Evolutionary conservation across 441 rosid species (phyloP), one percentile per base, ranked within the genome.

Genomic region (Euphorbia schlechtendalii): DNA sequence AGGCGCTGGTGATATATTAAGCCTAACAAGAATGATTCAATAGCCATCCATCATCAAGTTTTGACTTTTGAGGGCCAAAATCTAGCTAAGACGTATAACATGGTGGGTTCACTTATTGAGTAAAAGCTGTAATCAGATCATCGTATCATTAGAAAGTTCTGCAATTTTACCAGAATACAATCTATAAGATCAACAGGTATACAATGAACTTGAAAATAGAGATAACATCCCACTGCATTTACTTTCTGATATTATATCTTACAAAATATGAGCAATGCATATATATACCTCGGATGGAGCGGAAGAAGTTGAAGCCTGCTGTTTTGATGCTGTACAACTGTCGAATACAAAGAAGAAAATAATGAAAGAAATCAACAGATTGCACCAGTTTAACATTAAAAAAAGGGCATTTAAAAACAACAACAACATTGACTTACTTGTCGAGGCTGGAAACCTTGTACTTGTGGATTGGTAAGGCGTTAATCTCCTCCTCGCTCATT

Each of bases 401-500:
- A 34, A 34, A 5, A 34, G 6, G 40, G 22, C 18, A 56, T 22
- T 8, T 65, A 36, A 56, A 38, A 58, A 18, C 5, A n/a, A 43
- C 18, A 41, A 49, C 56, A 30, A 49, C n/a, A n/a, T n/a, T 2
- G 62, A 69, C 84, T 71, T 71, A 89, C 96, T 75, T 83, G 63
- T 82, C 85, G 62, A 78, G 71, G 63, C 76, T 64, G 59, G 87
- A 57, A 40, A 69, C 79, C 82, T 84, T 86, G 64, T 85, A 85
- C 75, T 86, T 84, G 78, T 86, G 96, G 65, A 91, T 84, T 34
- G 97, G 97, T 51, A 88, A 87, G 43, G 86, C 88, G 70, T 86
- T 85, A 60, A 91, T 91, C 82, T 87, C 95, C 78, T 84, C 96
- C 61, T 89, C 95, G 5, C 78, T 92, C 98, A 89, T 89, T 36